Evolutionary conservation across 257 asterid genomes (phyloP).

Genomic region (Salvia rosmarinus): DNA sequence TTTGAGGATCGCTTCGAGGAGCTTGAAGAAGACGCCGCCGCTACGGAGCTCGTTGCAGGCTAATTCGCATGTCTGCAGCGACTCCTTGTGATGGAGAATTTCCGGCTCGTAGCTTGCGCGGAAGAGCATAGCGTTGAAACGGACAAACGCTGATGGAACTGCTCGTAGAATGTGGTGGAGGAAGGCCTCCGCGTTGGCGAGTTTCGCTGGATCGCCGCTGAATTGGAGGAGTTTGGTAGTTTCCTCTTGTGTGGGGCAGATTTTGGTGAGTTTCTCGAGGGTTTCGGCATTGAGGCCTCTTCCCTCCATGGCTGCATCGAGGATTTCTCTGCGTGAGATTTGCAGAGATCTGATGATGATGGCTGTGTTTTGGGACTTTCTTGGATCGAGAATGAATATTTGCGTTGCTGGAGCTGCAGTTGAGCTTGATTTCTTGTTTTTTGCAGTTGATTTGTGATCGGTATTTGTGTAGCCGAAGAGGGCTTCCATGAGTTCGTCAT

Average conservation of each 20-base stretch:
- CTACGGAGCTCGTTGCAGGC: conserved; percentile 70
- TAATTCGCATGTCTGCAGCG: conserved; percentile 61
- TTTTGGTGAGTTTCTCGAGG: conserved; percentile 73
- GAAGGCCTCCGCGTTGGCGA: conserved; percentile 88
- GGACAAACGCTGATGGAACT: conserved; percentile 70
- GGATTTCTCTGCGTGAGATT: conserved; percentile 63
- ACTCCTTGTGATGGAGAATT: conserved; percentile 66
- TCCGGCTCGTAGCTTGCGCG: conserved; percentile 67
- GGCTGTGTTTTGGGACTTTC: conserved; percentile 81
- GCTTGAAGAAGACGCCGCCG: conserved; percentile 66
- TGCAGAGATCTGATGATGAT: conserved; percentile 72
- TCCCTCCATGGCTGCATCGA: conserved; percentile 66
- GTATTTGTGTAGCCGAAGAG: conserved; percentile 64
- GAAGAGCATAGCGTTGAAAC: conserved; percentile 75
- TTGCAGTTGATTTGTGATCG: conserved; percentile 42
- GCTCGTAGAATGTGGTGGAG: conserved; percentile 68
- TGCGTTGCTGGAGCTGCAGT: conserved; percentile 47
- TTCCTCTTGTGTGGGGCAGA: conserved; percentile 77
- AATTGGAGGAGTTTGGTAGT: conserved; percentile 58
- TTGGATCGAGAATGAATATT: conserved; percentile 67
- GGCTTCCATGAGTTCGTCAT: conserved; percentile 71
- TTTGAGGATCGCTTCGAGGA: conserved; percentile 82
- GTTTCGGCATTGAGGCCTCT: conserved; percentile 63
- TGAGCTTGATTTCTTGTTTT: conserved; percentile 35
- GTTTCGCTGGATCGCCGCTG: conserved; percentile 58